Conservation (phyloP, 1,284 basidiomycete genomes). For the Tylopilus sp. region DNA sequence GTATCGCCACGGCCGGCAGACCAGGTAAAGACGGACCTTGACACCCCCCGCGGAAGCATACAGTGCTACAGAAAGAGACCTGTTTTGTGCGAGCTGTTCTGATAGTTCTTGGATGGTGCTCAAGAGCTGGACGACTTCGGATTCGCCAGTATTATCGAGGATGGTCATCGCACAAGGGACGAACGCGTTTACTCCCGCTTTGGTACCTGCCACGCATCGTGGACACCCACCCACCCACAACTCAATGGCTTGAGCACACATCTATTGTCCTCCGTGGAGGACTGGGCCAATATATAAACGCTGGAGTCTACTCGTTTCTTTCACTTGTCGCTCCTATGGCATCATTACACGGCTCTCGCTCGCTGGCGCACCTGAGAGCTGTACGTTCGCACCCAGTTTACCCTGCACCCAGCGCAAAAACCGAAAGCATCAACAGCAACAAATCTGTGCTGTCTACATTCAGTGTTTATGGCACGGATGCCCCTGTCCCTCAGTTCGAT, state of each 20-base stretch:
- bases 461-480: not conserved
- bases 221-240: not conserved
- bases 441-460: constrained; percentile 12
- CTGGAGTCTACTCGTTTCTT: not conserved
- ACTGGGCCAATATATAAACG: constrained; percentile 6
- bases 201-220: not conserved
- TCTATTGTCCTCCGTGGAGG: constrained; percentile 24
- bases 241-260: not conserved
- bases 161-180: constrained; percentile 34
- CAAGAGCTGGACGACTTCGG: constrained; percentile 67
- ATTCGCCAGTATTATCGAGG: constrained; percentile 39
- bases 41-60: constrained; percentile 69
- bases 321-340: constrained; percentile 11
- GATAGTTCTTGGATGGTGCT: constrained; percentile 72
- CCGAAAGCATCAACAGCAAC: constrained; percentile 16
- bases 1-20: not conserved
- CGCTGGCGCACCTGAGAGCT: constrained; percentile 11
- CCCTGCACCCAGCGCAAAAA: constrained; percentile 5
- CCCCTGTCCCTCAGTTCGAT: constrained; percentile 20
- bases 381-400: not conserved
- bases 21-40: constrained; percentile 53
- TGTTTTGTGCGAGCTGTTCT: constrained; percentile 82
- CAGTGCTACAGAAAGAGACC: constrained; percentile 53
- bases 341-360: constrained; percentile 5
- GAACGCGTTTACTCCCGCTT: constrained; percentile 8